phyloP scores from a whole-genome alignment of 2,329 filamentous ascomycete species.

The Cyphellophora attinorum region DNA sequence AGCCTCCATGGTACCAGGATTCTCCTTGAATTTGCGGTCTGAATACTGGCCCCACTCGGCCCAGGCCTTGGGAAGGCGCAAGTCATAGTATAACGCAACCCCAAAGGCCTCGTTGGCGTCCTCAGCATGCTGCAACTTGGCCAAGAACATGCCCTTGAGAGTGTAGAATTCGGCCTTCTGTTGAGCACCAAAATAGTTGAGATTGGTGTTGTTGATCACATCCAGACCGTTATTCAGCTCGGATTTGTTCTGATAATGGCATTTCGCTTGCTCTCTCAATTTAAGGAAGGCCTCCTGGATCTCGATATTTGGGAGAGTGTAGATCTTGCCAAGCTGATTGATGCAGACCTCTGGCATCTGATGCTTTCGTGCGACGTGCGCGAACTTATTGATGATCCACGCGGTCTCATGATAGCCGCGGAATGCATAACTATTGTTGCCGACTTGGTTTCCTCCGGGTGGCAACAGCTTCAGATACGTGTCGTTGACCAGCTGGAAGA shows the following conservation, averaged over 20 bases:
- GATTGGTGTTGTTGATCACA: slow-evolving; percentile 98
- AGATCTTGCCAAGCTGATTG: slow-evolving; percentile 91
- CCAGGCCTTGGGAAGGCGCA: slow-evolving; percentile 93
- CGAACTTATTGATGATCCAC: slow-evolving; percentile 99
- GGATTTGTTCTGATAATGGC: slow-evolving; percentile 90
- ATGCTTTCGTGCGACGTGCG: slow-evolving; percentile 94
- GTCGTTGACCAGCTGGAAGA: slow-evolving; percentile 92
- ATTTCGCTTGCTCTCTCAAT: slow-evolving; percentile 95
- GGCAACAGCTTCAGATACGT: slow-evolving; percentile 84
- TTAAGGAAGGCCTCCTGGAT: slow-evolving; percentile 99
- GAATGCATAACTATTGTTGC: slow-evolving; percentile 90
- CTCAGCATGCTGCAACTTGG: slow-evolving; percentile 80
- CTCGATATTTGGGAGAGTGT: slow-evolving; percentile 97
- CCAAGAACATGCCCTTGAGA: slow-evolving; percentile 97
- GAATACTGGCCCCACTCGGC: slow-evolving; percentile 99
- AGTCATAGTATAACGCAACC: slow-evolving; percentile 89
- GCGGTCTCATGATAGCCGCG: slow-evolving; percentile 96
- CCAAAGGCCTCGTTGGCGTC: slow-evolving; percentile 93
- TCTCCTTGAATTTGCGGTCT: slow-evolving; percentile 88
- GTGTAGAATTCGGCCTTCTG: slow-evolving; percentile 99
- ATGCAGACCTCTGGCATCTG: slow-evolving; percentile 96
- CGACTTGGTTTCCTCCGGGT: slow-evolving; percentile 62
- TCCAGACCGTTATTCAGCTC: slow-evolving; percentile 89
- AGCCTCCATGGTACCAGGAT: slow-evolving; percentile 68
- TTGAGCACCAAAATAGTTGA: slow-evolving; percentile 92